Evolutionary conservation across 2,329 filamentous ascomycete species (phyloP).

Genomic region (Penicillium sp.): DNA sequence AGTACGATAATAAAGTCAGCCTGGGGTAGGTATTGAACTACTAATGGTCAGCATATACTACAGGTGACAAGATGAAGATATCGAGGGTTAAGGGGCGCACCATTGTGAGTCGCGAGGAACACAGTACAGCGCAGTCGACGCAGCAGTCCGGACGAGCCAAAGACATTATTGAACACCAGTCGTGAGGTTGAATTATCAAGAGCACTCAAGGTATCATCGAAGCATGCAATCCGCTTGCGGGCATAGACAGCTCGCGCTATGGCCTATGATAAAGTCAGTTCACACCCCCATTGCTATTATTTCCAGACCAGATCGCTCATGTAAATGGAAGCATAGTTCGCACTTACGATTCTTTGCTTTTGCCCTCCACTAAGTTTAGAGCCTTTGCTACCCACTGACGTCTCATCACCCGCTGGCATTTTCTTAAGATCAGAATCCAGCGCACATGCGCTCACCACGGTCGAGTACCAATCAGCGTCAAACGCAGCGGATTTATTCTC

Average conservation of each 20-base stretch:
- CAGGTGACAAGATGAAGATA: too few species aligned
- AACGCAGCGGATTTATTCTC: slow-evolving; percentile 12
- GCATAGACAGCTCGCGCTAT: slow-evolving; percentile 47
- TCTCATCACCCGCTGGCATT: slow-evolving; percentile 33
- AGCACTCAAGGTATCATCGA: slow-evolving; percentile 46
- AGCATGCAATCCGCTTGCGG: slow-evolving; percentile 42
- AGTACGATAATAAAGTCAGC: neutral
- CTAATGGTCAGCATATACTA: too few species aligned
- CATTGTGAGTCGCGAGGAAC: slow-evolving; percentile 45
- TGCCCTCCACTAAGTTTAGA: slow-evolving; percentile 49
- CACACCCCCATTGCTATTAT: too few species aligned
- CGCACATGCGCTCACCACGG: slow-evolving; percentile 22
- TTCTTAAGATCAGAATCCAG: slow-evolving; percentile 30
- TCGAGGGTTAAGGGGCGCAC: too few species aligned
- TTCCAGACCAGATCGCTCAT: neutral
- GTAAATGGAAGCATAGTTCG: neutral
- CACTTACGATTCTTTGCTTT: slow-evolving; percentile 41
- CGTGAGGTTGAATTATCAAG: slow-evolving; percentile 44
- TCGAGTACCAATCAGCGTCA: slow-evolving; percentile 19
- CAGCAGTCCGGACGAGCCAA: slow-evolving; percentile 46
- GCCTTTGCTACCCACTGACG: slow-evolving; percentile 46
- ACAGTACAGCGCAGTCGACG: slow-evolving; percentile 41
- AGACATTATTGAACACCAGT: slow-evolving; percentile 40
- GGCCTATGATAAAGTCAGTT: slow-evolving; percentile 19
- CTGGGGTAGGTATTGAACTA: neutral